phyloP scores from a whole-genome alignment of 2,329 filamentous ascomycete genomes.

The Cladophialophora carrionii region DNA sequence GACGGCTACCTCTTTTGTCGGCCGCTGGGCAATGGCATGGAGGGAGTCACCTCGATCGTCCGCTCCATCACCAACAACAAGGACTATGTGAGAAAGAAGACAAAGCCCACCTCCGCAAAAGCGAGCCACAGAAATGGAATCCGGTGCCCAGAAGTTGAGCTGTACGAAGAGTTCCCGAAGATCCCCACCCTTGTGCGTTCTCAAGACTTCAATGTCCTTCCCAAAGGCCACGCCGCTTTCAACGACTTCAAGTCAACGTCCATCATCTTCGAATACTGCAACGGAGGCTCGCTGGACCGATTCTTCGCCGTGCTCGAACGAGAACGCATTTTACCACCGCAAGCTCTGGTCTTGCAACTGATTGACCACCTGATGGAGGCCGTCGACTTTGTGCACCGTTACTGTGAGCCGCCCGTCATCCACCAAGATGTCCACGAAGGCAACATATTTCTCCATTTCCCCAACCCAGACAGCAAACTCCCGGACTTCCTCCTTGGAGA shows the following conservation, averaged over 20 bases:
- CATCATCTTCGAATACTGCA: conserved; percentile 24
- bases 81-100: conserved; percentile 33
- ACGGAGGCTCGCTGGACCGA: conserved; percentile 22
- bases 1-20: conserved; percentile 16
- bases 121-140: neutral
- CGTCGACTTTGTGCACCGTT: conserved; percentile 17
- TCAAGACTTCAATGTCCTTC: conserved; percentile 7
- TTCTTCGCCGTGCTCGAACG: conserved; percentile 7
- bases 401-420: conserved; percentile 3
- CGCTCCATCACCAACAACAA: conserved; percentile 22
- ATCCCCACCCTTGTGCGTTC: conserved; percentile 14
- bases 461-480: conserved; percentile 6
- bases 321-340: conserved; percentile 6
- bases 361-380: conserved; percentile 21
- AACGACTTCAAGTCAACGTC: conserved; percentile 12
- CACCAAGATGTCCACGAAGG: conserved; percentile 19
- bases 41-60: conserved; percentile 17
- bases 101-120: neutral
- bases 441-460: conserved; percentile 29
- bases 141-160: conserved; percentile 16
- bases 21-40: conserved; percentile 8
- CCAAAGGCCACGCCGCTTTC: neutral
- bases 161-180: conserved; percentile 15
- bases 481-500: conserved; percentile 24
- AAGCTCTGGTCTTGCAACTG: conserved; percentile 15